Base-by-base conservation (phyloP, 129 eudicot species). In the Saussurea involucrata region DNA sequence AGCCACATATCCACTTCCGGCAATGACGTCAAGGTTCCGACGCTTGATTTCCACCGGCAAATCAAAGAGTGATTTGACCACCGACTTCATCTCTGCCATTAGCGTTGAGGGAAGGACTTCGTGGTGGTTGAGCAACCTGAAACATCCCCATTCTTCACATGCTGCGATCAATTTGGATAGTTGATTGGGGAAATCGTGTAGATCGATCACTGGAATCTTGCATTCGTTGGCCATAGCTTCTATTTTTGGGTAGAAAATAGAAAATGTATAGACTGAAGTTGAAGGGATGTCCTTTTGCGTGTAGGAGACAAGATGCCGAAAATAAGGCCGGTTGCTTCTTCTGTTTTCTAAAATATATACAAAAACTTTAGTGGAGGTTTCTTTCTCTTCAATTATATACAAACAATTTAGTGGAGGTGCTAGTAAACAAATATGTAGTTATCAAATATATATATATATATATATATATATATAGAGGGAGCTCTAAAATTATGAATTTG, bases 111-210 rank as follows among this genome's bases (percentile, higher is more conserved):
- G 82, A 9, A 91, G 81, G 58, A 86, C 60, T 8, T 66, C 42
- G 6, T 75, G 84, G 79, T 78, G 84, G 85, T 94, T 94, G 17
- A 86, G 24, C 4, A 94, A 25, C 72, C 98, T 77, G 82, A 91
- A 94, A 73, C 97, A 87, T 0, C 97, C 97, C 96, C 92, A 89
- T 20, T 90, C 87, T 66, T 89, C 87, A 46, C 97, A 82, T 18
- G 90, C 92, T 42, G 81, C 17, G 2, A 84, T 81, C 73, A 93
- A 32, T 42, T 90, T 77, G 11, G 79, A 11, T 17, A 67, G 42
- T 44, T 89, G 83, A 6, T 77, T 81, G 2, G 88, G 86, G 32
- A 84, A 81, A 66, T 86, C 90, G 13, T 75, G 83, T 13, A 92
- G 58, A 78, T 92, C 90, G 6, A 90, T 83, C 58, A 86, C 87